Conservation (phyloP, 257 asterid genomes). For the Euphrasia confusa region DNA sequence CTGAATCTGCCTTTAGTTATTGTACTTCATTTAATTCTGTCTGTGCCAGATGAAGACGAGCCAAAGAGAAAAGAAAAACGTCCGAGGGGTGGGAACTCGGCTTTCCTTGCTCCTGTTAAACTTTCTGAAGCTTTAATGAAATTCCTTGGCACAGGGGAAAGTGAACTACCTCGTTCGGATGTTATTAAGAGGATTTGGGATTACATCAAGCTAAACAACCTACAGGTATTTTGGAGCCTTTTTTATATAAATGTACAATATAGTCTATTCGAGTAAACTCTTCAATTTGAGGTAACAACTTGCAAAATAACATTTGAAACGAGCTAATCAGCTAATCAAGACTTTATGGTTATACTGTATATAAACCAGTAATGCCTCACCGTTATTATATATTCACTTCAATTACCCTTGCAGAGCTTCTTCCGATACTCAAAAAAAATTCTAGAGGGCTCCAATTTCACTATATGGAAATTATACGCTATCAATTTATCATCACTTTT, state of each 20-base stretch:
- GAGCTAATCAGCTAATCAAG: too few species aligned
- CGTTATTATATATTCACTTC: neutral
- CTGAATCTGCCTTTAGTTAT: neutral
- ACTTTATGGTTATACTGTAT: too few species aligned
- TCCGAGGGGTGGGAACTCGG: slow-evolving; percentile 60
- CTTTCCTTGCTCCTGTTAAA: slow-evolving; percentile 57
- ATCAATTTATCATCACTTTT: neutral
- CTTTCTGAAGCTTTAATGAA: slow-evolving; percentile 5
- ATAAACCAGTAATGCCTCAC: neutral
- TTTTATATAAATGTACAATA: too few species aligned
- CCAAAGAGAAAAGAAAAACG: slow-evolving; percentile 64
- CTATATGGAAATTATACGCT: neutral
- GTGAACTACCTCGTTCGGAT: slow-evolving; percentile 60
- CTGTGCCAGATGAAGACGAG: slow-evolving; percentile 49
- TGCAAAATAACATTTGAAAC: too few species aligned
- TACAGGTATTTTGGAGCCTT: slow-evolving; percentile 61
- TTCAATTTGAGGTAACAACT: too few species aligned
- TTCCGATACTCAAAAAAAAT: neutral
- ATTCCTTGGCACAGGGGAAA: slow-evolving; percentile 79
- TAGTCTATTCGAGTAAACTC: neutral
- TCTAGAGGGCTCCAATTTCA: neutral
- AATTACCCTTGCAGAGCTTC: neutral
- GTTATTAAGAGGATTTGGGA: slow-evolving; percentile 87
- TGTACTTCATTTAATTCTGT: slow-evolving; percentile 12
- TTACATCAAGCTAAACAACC: slow-evolving; percentile 69